These are phyloP conservation scores for Xerocomus spinulosus DNA, from an alignment of 768 basidiomycete species.

Conservation along the genomic window DNA sequence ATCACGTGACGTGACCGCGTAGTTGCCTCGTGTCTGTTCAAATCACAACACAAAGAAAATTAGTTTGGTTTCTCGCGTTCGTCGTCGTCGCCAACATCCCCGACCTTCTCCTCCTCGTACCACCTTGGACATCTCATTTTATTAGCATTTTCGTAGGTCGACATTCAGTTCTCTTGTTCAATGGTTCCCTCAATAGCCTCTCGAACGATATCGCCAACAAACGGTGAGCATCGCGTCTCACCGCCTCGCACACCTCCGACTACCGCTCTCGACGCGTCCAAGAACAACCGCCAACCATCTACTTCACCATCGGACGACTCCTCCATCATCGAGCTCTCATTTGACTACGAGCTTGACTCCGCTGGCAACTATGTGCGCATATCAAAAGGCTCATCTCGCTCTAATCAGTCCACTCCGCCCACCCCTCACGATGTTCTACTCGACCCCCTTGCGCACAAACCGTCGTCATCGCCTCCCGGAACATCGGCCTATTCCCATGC, in stretches of 20 bases:
- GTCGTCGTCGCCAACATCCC: conserved; percentile 13
- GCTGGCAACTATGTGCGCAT: conserved; percentile 43
- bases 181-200: conserved; percentile 22
- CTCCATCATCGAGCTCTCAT: conserved; percentile 44
- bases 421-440: conserved; percentile 36
- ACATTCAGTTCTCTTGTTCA: conserved; percentile 3
- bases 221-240: conserved; percentile 29
- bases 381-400: conserved; percentile 40
- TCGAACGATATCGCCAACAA: conserved; percentile 26
- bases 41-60: conserved; percentile 27
- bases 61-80: conserved; percentile 9
- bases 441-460: conserved; percentile 23
- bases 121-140: not conserved
- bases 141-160: conserved; percentile 11
- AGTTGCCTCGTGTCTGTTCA: conserved; percentile 35
- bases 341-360: conserved; percentile 43
- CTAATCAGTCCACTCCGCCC: conserved; percentile 36
- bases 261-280: conserved; percentile 27
- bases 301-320: conserved; percentile 43
- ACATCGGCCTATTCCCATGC: conserved; percentile 15
- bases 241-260: conserved; percentile 30
- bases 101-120: conserved; percentile 15
- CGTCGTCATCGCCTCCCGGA: conserved; percentile 24
- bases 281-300: conserved; percentile 30
- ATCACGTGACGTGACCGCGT: conserved; percentile 36